Percentiles rank a stretch among this genome's conserved stretches.
phyloP scores from a whole-genome alignment of 306 rosid species.

The Vigna hirtella region DNA sequence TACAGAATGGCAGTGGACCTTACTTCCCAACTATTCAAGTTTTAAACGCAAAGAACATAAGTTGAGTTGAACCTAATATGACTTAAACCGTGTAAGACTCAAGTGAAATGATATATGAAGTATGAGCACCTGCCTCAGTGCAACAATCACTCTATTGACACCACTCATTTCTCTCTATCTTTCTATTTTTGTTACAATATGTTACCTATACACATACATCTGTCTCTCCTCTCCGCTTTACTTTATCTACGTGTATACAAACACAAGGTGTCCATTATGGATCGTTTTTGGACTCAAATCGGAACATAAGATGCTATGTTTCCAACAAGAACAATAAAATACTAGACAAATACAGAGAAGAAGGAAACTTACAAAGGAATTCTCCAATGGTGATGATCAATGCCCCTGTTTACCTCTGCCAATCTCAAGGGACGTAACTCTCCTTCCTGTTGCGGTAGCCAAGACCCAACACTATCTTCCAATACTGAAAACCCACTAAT shows the following conservation, averaged over 20 bases:
- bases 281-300: neutral
- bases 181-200: too few species aligned
- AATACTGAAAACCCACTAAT: constrained; percentile 57
- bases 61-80: too few species aligned
- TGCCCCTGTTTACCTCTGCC: constrained; percentile 75
- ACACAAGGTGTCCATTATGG: neutral
- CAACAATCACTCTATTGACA: too few species aligned
- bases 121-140: too few species aligned
- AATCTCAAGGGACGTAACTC: constrained; percentile 68
- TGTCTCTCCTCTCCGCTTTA: neutral
- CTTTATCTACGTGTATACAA: neutral
- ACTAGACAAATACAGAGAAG: neutral
- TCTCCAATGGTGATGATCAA: constrained; percentile 68
- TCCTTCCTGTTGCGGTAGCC: constrained; percentile 65
- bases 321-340: neutral
- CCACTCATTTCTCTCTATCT: too few species aligned
- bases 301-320: neutral
- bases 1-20: too few species aligned
- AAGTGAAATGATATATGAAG: too few species aligned
- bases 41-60: too few species aligned
- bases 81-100: too few species aligned
- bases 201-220: too few species aligned
- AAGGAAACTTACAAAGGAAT: constrained; percentile 74
- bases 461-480: constrained; percentile 61
- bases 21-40: too few species aligned